Base-by-base conservation (phyloP, 768 basidiomycete species). In the Austroboletus eburneus region DNA sequence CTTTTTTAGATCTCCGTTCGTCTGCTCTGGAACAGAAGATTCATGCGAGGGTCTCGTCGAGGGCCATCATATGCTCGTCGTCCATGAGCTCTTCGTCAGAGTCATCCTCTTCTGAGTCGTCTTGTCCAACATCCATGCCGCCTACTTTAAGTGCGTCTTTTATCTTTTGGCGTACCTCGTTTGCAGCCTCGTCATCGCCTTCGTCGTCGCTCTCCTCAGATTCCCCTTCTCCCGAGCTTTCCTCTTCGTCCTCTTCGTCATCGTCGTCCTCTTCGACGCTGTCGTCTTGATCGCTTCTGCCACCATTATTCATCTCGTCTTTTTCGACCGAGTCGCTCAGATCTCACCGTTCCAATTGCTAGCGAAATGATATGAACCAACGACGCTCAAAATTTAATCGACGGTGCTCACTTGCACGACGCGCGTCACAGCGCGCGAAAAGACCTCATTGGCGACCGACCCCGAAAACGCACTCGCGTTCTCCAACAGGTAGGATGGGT, bases 1-100 rank as follows among this genome's bases (percentile, higher is more conserved):
- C 80, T 74, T 85, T 89, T 43, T 74, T 76, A 30, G 70, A 69
- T 58, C 80, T 83, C 63, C 75, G 79, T 44, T 78, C 81, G 46
- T 74, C 72, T 20, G 77, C 70, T 49, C 81, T 79, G 24, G 82
- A 74, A 48, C 78, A 78, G 78, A 99, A 95, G 24, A 92, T 83
- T 42, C 84, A 80, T 4, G 89, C 91, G 7, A 99, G 80, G 61
- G 95, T 87, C 40, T 89, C 87, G 60, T 99, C 95, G 22, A 98
- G 80, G 27, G 87, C 87, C 76, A 98, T 83, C 95, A 99, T 99
- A 69, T 96, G 91, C 21, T 98, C 94, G 61, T 99, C 95, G 61
- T 96, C 88, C 84, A 95, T 85, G 23, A 84, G 69, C 39, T 87
- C 86, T 50, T 83, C 81, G 33, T 76, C 65, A 22, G 65, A 63